phyloP scores from a whole-genome alignment of 169 alveolate genomes.

The Amoebophrya sp. region DNA sequence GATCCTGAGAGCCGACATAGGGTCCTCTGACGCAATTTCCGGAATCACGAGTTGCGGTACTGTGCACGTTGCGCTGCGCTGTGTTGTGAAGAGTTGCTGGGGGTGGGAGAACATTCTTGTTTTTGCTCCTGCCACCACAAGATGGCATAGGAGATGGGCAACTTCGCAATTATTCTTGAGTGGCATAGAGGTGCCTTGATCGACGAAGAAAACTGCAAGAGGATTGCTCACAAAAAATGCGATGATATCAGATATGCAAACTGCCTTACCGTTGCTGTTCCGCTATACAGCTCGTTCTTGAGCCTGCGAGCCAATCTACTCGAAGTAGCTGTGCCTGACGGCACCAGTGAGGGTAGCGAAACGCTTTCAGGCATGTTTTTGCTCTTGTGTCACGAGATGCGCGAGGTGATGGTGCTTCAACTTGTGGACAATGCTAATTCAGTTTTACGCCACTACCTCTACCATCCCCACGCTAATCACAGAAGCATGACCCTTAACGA shows the following conservation, averaged over 20 bases:
- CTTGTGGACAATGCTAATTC: too few relatives aligned
- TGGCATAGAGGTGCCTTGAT: too few relatives aligned
- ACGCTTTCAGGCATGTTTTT: neutral
- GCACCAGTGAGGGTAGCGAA: neutral
- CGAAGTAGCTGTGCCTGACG: neutral
- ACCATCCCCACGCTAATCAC: too few relatives aligned
- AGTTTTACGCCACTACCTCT: too few relatives aligned
- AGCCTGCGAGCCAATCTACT: neutral
- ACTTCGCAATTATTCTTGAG: too few relatives aligned
- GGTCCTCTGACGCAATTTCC: neutral
- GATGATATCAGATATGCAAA: neutral
- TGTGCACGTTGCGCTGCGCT: neutral
- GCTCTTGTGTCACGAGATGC: too few relatives aligned
- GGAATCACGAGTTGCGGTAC: neutral
- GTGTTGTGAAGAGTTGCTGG: too few relatives aligned
- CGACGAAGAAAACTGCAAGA: neutral
- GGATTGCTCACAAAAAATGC: neutral
- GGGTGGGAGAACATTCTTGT: too few relatives aligned
- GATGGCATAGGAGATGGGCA: too few relatives aligned
- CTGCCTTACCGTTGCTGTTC: constrained; percentile 16
- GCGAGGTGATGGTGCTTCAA: too few relatives aligned
- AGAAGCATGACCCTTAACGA: too few relatives aligned
- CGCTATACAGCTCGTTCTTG: neutral
- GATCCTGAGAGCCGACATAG: neutral
- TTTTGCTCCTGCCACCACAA: too few relatives aligned